Evolutionary conservation across 768 basidiomycete genomes (phyloP), one percentile per base, ranked within the genome.

Genomic region (Guyanaporus albipodus): DNA sequence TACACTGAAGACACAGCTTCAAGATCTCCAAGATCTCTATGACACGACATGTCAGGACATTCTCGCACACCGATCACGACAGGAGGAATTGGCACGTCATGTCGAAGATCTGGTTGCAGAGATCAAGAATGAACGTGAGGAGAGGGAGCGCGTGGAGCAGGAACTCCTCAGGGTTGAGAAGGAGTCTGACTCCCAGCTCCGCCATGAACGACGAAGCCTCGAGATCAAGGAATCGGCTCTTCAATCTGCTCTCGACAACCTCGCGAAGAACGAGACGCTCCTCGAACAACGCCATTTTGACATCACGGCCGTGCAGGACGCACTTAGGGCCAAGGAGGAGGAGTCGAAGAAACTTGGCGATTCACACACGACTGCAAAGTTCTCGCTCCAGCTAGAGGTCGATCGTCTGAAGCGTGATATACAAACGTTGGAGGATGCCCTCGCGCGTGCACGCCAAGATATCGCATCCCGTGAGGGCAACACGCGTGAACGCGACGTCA

Each of bases 331-430:
- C 1, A 66, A 88, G 38, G 91, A 96, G 59, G 71, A 74, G 23
- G 90, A 93, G 64, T 81, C 83, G 19, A 84, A 85, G 67, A 76
- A 81, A 47, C 75, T 85, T 0, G 94, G 94, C 18, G 91, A 95
- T 68, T 81, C 83, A 11, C 87, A 87, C 58, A 85, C 86, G 0
- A 85, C 83, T 3, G 86, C 91, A 19, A 75, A 82, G 35, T 90
- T 91, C 70, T 88, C 88, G 0, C 69, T 97, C 26, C 90, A 96
- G 63, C 77, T 97, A 17, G 94, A 99, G 65, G 74, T 88, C 1
- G 95, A 97, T 52, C 72, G 91, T 3, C 69, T 93, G 39, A 85
- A 85, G 63, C 77, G 93, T 23, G 95, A 99, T 60, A 58, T 96
- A 32, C 83, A 85, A 53, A 72, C 87, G 4, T 72, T 85, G 2